Evolutionary conservation across 345 rosid species (phyloP).

Genomic region (Citrus maxima): DNA sequence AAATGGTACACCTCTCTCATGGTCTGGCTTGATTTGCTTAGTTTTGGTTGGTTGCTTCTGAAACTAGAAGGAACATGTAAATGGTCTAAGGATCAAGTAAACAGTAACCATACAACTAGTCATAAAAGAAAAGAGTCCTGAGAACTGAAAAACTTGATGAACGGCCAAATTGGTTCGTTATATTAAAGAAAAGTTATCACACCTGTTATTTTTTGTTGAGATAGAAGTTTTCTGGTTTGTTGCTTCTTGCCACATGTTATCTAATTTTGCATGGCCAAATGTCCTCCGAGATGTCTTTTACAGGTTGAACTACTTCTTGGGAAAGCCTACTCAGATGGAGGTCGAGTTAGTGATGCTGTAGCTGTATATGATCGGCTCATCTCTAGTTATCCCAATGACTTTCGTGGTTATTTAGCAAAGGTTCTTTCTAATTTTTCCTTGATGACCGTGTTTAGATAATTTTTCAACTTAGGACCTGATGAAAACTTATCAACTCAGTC

Average conservation of each 20-base stretch:
- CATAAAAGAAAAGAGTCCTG: neutral
- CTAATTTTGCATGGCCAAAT: neutral
- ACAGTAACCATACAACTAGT: neutral
- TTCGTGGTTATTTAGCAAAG: slow-evolving; percentile 95
- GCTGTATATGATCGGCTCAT: slow-evolving; percentile 83
- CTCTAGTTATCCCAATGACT: slow-evolving; percentile 74
- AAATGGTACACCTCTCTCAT: neutral
- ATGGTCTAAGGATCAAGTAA: neutral
- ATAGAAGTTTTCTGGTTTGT: neutral
- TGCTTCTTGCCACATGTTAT: neutral
- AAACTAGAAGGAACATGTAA: neutral
- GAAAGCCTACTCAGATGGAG: slow-evolving; percentile 94
- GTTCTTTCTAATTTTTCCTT: slow-evolving; percentile 25
- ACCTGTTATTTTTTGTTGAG: neutral
- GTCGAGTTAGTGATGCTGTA: slow-evolving; percentile 83
- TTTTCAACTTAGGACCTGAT: neutral
- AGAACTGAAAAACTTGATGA: neutral
- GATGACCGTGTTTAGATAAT: neutral
- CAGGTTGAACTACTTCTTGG: slow-evolving; percentile 92
- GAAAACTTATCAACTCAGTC: neutral
- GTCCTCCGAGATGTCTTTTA: slow-evolving; percentile 11
- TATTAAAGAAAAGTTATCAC: neutral
- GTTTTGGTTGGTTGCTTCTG: neutral
- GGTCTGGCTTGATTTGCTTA: neutral
- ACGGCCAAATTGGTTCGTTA: neutral